Percentiles rank a stretch among this genome's conserved stretches.
Conservation (phyloP, 805 yeast species). For the Blastobotrys americana region DNA sequence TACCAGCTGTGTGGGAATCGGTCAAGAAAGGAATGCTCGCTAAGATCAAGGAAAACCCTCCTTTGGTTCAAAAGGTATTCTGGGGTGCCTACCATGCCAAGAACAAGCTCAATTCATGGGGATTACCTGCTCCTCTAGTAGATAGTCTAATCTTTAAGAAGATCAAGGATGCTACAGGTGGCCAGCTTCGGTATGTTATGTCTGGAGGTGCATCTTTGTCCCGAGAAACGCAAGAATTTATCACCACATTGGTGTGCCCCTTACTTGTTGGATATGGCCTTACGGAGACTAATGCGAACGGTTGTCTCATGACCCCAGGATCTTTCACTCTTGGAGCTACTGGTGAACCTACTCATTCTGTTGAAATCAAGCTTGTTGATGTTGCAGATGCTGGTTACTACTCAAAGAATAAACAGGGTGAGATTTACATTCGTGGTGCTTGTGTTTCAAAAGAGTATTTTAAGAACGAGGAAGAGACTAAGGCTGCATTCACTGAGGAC, state of each 20-base stretch:
- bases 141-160: conserved; percentile 76
- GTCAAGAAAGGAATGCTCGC: conserved; percentile 85
- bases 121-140: conserved; percentile 69
- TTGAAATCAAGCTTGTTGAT: conserved; percentile 84
- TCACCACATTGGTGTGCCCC: conserved; percentile 69
- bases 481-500: conserved; percentile 64
- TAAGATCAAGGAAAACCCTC: conserved; percentile 62
- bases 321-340: conserved; percentile 67
- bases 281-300: conserved; percentile 92
- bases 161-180: conserved; percentile 93
- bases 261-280: conserved; percentile 93
- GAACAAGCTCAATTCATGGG: conserved; percentile 50
- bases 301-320: conserved; percentile 58
- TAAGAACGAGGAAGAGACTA: conserved; percentile 76
- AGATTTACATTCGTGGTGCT: conserved; percentile 70
- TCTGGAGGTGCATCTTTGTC: conserved; percentile 94
- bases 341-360: conserved; percentile 76
- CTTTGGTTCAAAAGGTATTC: conserved; percentile 66
- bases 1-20: conserved; percentile 97
- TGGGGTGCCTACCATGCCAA: conserved; percentile 85
- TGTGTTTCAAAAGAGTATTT: conserved; percentile 71
- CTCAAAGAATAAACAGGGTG: conserved; percentile 91
- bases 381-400: conserved; percentile 86
- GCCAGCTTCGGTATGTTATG: conserved; percentile 60
- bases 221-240: conserved; percentile 70